A percentile compares a stretch with the other conserved stretches of the same genome.
Evolutionary conservation across 164 flowering plant genomes (phyloP).

Genomic region (Litsea cubeba): DNA sequence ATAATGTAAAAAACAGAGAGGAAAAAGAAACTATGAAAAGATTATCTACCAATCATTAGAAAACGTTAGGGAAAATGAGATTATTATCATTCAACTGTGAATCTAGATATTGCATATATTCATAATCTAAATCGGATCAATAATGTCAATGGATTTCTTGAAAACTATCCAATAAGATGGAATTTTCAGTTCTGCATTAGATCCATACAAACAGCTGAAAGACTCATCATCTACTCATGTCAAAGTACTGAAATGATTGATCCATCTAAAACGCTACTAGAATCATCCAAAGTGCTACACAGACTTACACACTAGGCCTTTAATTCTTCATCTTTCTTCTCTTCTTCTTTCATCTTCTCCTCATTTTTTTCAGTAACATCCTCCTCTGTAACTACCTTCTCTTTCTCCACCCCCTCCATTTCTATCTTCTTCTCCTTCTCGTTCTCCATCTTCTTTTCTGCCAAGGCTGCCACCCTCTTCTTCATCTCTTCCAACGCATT

Average conservation of each 20-base stretch:
- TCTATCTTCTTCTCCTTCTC: slow-evolving; percentile 4
- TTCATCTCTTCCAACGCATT: slow-evolving; percentile 20
- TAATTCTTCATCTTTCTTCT: neutral
- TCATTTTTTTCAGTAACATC: too few relatives aligned
- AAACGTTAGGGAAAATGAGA: too few relatives aligned
- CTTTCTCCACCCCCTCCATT: neutral
- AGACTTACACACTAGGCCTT: neutral
- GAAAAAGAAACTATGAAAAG: too few relatives aligned
- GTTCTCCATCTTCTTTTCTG: neutral
- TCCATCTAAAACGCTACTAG: neutral
- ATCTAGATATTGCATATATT: too few relatives aligned
- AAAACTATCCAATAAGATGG: too few relatives aligned
- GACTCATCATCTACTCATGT: neutral
- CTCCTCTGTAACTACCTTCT: neutral
- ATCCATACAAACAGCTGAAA: neutral
- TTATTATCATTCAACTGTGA: too few relatives aligned
- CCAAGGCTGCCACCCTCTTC: slow-evolving; percentile 6
- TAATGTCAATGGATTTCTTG: too few relatives aligned
- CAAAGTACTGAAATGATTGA: neutral
- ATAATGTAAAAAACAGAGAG: too few relatives aligned
- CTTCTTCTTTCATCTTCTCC: neutral
- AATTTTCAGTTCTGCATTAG: too few relatives aligned
- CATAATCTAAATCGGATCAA: too few relatives aligned
- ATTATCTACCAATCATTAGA: too few relatives aligned
- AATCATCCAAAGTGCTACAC: neutral